phyloP scores from a whole-genome alignment of 2,329 filamentous ascomycete genomes.

The Monosporascus sp. region DNA sequence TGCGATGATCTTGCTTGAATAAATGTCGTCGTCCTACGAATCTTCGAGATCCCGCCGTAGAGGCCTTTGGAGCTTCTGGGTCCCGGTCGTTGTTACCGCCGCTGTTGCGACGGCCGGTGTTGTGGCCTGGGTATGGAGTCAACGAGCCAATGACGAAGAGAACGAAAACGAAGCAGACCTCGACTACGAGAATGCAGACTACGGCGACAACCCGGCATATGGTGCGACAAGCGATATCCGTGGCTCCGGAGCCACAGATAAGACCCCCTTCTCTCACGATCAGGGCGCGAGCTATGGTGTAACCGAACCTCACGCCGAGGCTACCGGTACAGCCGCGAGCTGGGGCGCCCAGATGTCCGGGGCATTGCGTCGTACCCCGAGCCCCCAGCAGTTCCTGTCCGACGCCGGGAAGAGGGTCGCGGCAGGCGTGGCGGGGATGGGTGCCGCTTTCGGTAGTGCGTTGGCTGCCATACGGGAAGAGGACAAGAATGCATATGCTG shows the following conservation, averaged over 20 bases:
- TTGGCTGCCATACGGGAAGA: slow-evolving; percentile 81
- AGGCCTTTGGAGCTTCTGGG: slow-evolving; percentile 75
- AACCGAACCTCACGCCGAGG: slow-evolving; percentile 28
- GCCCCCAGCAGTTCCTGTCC: slow-evolving; percentile 84
- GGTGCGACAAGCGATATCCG: slow-evolving; percentile 35
- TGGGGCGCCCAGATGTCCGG: slow-evolving; percentile 77
- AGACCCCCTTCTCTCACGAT: slow-evolving; percentile 34
- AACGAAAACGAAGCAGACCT: slow-evolving; percentile 48
- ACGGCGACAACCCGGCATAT: slow-evolving; percentile 47
- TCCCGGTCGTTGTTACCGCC: slow-evolving; percentile 80
- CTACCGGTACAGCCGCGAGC: slow-evolving; percentile 39
- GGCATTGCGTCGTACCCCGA: slow-evolving; percentile 75
- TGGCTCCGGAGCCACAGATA: slow-evolving; percentile 25
- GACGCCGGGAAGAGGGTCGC: slow-evolving; percentile 75
- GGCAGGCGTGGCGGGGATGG: slow-evolving; percentile 77
- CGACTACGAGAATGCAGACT: slow-evolving; percentile 44
- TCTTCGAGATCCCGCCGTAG: slow-evolving; percentile 55
- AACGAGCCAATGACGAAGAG: slow-evolving; percentile 69
- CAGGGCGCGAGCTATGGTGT: slow-evolving; percentile 40
- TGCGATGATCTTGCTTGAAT: slow-evolving; percentile 35
- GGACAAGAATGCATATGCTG: slow-evolving; percentile 72
- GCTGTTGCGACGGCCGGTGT: slow-evolving; percentile 82
- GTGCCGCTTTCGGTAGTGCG: slow-evolving; percentile 76
- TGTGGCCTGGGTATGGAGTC: slow-evolving; percentile 91
- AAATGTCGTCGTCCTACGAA: slow-evolving; percentile 62